Evolutionary conservation across 2,329 filamentous ascomycete genomes (phyloP).

Genomic region (Exophiala calicioides): DNA sequence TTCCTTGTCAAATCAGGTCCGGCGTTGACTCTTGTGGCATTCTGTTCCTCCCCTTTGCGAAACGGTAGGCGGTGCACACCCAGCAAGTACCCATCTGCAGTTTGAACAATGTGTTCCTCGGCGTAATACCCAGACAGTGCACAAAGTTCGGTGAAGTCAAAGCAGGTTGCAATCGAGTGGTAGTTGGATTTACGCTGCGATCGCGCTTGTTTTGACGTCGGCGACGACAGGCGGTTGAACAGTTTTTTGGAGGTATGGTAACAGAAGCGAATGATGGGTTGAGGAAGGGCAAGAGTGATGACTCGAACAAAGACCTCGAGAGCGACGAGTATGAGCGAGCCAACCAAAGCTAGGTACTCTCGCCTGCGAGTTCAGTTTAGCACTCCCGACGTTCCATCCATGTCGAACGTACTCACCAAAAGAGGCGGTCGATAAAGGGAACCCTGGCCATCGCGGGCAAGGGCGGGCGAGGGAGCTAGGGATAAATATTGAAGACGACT

Average conservation of each 20-base stretch:
- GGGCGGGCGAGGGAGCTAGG: conserved; percentile 2
- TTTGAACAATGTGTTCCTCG: conserved; percentile 95
- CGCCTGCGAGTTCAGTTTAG: conserved; percentile 51
- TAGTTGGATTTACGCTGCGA: conserved; percentile 71
- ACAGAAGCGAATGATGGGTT: conserved; percentile 76
- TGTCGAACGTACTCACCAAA: conserved; percentile 43
- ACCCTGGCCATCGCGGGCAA: conserved; percentile 54
- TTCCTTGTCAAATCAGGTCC: conserved; percentile 68
- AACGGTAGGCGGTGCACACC: conserved; percentile 86
- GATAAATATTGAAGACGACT: conserved; percentile 4
- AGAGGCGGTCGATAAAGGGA: conserved; percentile 64
- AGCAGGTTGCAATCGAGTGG: conserved; percentile 76
- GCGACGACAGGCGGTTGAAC: conserved; percentile 76
- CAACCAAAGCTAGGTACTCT: conserved; percentile 84
- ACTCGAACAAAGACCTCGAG: conserved; percentile 82
- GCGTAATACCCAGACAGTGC: conserved; percentile 86
- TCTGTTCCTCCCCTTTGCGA: conserved; percentile 58
- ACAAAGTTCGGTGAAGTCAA: conserved; percentile 94
- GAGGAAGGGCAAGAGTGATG: conserved; percentile 82
- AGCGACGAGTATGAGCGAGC: conserved; percentile 78
- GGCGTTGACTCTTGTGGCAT: conserved; percentile 72
- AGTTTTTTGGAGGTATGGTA: conserved; percentile 79
- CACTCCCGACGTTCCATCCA: too few relatives aligned
- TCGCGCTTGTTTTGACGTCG: conserved; percentile 67
- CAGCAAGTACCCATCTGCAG: conserved; percentile 87